phyloP scores from a whole-genome alignment of 1,284 basidiomycete species.

The Ustilago crameri region DNA sequence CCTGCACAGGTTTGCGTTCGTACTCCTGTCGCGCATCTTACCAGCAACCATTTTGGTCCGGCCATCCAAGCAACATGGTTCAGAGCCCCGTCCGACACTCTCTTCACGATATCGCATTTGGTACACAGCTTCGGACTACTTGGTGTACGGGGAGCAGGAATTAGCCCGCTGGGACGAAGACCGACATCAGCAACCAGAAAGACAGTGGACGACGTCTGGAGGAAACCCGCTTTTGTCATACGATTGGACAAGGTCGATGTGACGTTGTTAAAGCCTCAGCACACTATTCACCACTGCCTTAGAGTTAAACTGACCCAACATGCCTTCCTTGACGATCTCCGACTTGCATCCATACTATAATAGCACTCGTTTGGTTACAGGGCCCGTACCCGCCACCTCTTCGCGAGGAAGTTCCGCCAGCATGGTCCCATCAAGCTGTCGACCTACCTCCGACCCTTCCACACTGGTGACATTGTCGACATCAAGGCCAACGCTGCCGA shows the following conservation, averaged over 20 bases:
- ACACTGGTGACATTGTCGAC: constrained; percentile 98
- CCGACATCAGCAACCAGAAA: neutral
- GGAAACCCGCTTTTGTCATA: neutral
- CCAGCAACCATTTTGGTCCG: no score
- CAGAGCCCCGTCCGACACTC: no score
- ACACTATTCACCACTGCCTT: no score
- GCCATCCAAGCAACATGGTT: no score
- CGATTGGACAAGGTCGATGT: constrained; percentile 16
- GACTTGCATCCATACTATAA: neutral
- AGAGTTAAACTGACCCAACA: no score
- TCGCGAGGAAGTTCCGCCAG: constrained; percentile 75
- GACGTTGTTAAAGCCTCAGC: neutral
- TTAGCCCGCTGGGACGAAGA: no score
- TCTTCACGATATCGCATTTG: no score
- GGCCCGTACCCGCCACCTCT: constrained; percentile 99
- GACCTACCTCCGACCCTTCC: constrained; percentile 92
- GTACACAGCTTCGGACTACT: no score
- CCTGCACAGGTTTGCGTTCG: no score
- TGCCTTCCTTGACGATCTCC: neutral
- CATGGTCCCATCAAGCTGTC: constrained; percentile 90
- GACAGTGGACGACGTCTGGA: neutral
- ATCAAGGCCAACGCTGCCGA: constrained; percentile 99
- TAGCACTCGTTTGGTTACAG: constrained; percentile 99
- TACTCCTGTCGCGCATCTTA: no score
- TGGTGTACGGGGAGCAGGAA: no score